Evolutionary conservation across 352 stramenopile genomes (phyloP).

Genomic region (Globisporangium alternatum): DNA sequence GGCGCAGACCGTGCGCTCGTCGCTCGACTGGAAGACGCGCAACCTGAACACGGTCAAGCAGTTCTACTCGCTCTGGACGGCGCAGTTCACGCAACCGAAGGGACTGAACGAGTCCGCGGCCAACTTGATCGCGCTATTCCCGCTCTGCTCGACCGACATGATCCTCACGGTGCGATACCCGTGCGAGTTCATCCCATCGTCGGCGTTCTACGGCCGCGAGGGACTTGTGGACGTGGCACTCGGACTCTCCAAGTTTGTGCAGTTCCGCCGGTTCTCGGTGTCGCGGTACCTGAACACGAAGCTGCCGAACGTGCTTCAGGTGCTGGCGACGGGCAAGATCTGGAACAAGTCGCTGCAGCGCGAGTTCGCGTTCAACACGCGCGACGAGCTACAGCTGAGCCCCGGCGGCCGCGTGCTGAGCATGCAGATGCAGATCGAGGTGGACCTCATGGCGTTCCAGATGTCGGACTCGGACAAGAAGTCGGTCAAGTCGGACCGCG

Average conservation of each 20-base stretch:
- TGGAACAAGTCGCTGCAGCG: slow-evolving; percentile 79
- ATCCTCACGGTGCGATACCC: slow-evolving; percentile 71
- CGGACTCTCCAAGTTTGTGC: slow-evolving; percentile 66
- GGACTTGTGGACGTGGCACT: slow-evolving; percentile 78
- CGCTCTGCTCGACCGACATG: slow-evolving; percentile 82
- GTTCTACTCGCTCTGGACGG: slow-evolving; percentile 81
- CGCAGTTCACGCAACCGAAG: slow-evolving; percentile 65
- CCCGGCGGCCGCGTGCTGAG: slow-evolving; percentile 70
- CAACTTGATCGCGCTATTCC: slow-evolving; percentile 74
- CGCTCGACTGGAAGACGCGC: slow-evolving; percentile 77
- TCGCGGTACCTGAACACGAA: slow-evolving; percentile 77
- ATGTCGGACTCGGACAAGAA: slow-evolving; percentile 76
- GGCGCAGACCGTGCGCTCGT: slow-evolving; percentile 72
- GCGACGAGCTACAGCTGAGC: slow-evolving; percentile 75
- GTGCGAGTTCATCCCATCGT: slow-evolving; percentile 75
- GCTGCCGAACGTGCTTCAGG: slow-evolving; percentile 77
- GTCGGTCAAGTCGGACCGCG: slow-evolving; percentile 54
- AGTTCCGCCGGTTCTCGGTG: slow-evolving; percentile 71
- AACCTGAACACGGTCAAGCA: slow-evolving; percentile 82
- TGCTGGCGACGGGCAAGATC: slow-evolving; percentile 68
- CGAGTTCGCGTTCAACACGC: slow-evolving; percentile 80
- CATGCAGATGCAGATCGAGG: slow-evolving; percentile 86
- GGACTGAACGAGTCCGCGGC: slow-evolving; percentile 43
- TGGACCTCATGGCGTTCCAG: slow-evolving; percentile 76
- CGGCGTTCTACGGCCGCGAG: slow-evolving; percentile 76